Conservation (phyloP, 495 filamentous ascomycete genomes). For the Ascobolus immersus region DNA sequence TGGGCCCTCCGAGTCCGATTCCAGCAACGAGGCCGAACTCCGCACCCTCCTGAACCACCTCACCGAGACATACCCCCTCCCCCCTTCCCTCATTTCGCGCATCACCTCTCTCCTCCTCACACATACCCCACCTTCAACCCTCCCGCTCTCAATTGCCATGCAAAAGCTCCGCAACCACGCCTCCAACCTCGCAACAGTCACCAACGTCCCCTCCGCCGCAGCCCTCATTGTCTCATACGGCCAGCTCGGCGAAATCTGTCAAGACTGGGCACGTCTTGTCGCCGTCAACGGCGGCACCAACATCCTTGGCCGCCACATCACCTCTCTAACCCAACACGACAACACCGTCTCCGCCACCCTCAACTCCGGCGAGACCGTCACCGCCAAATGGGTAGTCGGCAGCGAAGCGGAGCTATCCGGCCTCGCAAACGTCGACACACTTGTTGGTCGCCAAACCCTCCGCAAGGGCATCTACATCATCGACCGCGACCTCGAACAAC, state of each 20-base stretch:
- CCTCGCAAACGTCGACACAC: too few relatives aligned
- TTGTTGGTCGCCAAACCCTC: too few relatives aligned
- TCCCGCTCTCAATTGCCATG: constrained; percentile 36
- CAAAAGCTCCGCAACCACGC: constrained; percentile 55
- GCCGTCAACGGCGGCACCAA: constrained; percentile 84
- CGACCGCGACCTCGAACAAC: too few relatives aligned
- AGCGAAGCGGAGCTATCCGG: too few relatives aligned
- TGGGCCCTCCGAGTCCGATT: too few relatives aligned
- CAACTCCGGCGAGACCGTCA: too few relatives aligned
- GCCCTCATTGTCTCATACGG: constrained; percentile 35
- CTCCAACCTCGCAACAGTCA: constrained; percentile 40
- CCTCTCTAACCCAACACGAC: too few relatives aligned
- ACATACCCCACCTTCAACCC: constrained; percentile 28
- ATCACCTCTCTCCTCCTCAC: constrained; percentile 59
- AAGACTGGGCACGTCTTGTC: constrained; percentile 72
- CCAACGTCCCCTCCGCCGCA: constrained; percentile 12
- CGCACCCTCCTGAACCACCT: constrained; percentile 29
- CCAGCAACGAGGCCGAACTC: too few relatives aligned
- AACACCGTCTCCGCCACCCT: too few relatives aligned
- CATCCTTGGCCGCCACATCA: constrained; percentile 46
- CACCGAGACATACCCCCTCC: constrained; percentile 42
- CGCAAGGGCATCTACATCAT: too few relatives aligned
- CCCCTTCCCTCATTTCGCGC: constrained; percentile 38
- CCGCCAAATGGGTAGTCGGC: too few relatives aligned
- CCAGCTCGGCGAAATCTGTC: constrained; percentile 68